phyloP scores from a whole-genome alignment of 345 rosid species.

The Corchorus capsularis region DNA sequence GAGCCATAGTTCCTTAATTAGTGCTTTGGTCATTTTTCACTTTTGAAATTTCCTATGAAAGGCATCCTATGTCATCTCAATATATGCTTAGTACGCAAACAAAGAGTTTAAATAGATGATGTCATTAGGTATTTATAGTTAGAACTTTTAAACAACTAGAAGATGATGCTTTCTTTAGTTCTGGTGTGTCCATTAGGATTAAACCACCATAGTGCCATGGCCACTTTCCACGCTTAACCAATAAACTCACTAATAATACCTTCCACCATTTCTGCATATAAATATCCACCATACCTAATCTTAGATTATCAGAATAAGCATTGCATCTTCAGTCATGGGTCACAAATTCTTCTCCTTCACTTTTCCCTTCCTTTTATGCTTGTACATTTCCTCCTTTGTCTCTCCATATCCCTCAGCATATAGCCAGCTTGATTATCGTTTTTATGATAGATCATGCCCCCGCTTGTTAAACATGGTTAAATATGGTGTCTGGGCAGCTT shows the following conservation, averaged over 20 bases:
- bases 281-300: conserved; percentile 14
- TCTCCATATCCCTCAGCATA: conserved; percentile 18
- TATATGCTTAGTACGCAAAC: not conserved
- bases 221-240: conserved; percentile 38
- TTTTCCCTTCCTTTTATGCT: conserved; percentile 12
- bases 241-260: conserved; percentile 20
- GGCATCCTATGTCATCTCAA: conserved; percentile 6
- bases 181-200: conserved; percentile 32
- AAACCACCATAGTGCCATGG: conserved; percentile 33
- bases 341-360: conserved; percentile 21
- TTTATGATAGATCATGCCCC: conserved; percentile 69
- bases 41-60: not conserved
- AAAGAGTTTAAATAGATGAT: not conserved
- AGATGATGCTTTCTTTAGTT: conserved; percentile 12
- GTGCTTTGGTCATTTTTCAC: not conserved
- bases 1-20: not conserved
- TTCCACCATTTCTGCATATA: conserved; percentile 28
- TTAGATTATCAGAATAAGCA: conserved; percentile 14
- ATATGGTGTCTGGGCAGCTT: conserved; percentile 64
- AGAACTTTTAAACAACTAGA: not conserved
- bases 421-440: conserved; percentile 47
- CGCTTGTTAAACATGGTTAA: conserved; percentile 58
- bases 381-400: conserved; percentile 18
- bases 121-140: not conserved
- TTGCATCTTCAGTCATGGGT: conserved; percentile 26